Percentiles rank a stretch among this genome's conserved stretches.
Conservation (phyloP, 192 early-diverging fungal genomes). For the Powellomyces hirtus region DNA sequence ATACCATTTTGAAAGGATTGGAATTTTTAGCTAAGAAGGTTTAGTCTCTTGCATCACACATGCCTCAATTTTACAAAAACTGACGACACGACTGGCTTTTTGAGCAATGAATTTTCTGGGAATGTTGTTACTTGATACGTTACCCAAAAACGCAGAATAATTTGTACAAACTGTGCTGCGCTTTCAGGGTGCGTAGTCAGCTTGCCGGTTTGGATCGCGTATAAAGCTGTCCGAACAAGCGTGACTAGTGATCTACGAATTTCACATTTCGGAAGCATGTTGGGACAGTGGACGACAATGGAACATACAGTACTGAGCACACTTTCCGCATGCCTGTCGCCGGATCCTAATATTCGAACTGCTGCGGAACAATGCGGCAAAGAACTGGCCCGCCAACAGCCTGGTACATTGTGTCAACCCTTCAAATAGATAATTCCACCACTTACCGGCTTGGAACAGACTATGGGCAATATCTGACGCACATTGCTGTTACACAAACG, state of each 20-base stretch:
- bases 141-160: too few relatives aligned
- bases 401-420: conserved; percentile 43
- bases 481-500: conserved; percentile 53
- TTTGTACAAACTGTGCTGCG: too few relatives aligned
- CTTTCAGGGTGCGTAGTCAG: too few relatives aligned
- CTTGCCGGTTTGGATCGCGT: too few relatives aligned
- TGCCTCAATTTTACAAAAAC: too few relatives aligned
- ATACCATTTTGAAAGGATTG: background rate
- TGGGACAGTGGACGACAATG: conserved; percentile 48
- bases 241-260: too few relatives aligned
- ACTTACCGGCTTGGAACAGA: conserved; percentile 29
- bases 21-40: conserved; percentile 14
- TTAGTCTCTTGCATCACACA: too few relatives aligned
- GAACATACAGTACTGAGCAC: conserved; percentile 71
- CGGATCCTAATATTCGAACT: conserved; percentile 61
- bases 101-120: too few relatives aligned
- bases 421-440: background rate
- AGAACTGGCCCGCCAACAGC: conserved; percentile 56
- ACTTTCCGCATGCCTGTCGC: conserved; percentile 66
- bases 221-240: too few relatives aligned
- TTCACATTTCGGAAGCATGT: too few relatives aligned
- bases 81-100: too few relatives aligned
- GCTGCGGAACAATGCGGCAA: conserved; percentile 68
- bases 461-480: conserved; percentile 68
- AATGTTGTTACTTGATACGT: too few relatives aligned